Conservation (phyloP, 305 asterid species). For the Solanum hybrid region DNA sequence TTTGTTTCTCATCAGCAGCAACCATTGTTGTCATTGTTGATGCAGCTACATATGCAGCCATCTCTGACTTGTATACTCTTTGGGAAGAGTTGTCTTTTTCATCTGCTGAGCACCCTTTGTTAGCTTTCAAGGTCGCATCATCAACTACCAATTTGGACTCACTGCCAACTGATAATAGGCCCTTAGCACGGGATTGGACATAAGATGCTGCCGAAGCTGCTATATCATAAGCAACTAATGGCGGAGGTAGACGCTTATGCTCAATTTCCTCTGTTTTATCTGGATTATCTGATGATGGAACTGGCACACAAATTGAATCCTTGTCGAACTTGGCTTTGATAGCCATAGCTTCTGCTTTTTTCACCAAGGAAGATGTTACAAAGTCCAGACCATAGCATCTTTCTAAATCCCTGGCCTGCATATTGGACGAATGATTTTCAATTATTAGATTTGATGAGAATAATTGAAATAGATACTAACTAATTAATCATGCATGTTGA, state of each 20-base stretch:
- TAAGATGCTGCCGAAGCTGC: slow-evolving; percentile 78
- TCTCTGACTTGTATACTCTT: slow-evolving; percentile 35
- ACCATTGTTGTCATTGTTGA: slow-evolving; percentile 86
- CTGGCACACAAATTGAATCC: slow-evolving; percentile 18
- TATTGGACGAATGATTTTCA: background rate
- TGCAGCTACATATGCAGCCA: slow-evolving; percentile 78
- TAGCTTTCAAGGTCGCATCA: background rate
- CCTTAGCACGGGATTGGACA: slow-evolving; percentile 45
- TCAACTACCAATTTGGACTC: slow-evolving; percentile 13
- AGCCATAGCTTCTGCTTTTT: slow-evolving; percentile 57
- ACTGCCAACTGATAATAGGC: slow-evolving; percentile 16
- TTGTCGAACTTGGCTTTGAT: slow-evolving; percentile 27
- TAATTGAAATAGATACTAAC: background rate
- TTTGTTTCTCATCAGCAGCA: slow-evolving; percentile 70
- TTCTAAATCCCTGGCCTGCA: slow-evolving; percentile 61
- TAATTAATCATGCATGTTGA: background rate
- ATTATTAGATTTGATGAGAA: background rate
- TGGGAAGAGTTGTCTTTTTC: slow-evolving; percentile 12
- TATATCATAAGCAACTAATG: slow-evolving; percentile 58
- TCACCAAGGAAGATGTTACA: slow-evolving; percentile 70
- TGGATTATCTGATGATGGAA: slow-evolving; percentile 3
- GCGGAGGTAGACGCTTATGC: slow-evolving; percentile 17
- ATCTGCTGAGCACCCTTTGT: slow-evolving; percentile 5
- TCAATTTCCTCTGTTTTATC: background rate
- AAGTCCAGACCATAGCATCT: slow-evolving; percentile 54